phyloP scores from a whole-genome alignment of 306 rosid species.

The Hippophae gyantsensis region DNA sequence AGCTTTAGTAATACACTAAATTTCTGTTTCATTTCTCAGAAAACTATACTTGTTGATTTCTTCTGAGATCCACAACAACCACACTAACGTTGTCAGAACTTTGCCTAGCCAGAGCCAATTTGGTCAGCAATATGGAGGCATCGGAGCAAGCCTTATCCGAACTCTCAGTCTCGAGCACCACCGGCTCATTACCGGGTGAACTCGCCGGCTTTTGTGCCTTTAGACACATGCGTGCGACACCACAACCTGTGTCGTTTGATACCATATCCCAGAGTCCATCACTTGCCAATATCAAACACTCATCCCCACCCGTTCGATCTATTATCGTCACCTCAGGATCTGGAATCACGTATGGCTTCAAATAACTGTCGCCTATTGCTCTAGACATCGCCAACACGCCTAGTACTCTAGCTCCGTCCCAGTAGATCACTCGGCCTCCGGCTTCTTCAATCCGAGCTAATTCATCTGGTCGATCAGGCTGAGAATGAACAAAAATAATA shows the following conservation, averaged over 20 bases:
- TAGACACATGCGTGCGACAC: slow-evolving; percentile 63
- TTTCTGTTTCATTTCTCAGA: background rate
- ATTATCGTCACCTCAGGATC: slow-evolving; percentile 78
- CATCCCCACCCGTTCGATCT: slow-evolving; percentile 57
- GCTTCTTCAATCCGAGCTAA: slow-evolving; percentile 56
- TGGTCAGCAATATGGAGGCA: slow-evolving; percentile 70
- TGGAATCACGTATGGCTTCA: slow-evolving; percentile 76
- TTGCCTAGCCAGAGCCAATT: slow-evolving; percentile 78
- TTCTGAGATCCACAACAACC: slow-evolving; percentile 70
- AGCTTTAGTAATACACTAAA: too few species aligned
- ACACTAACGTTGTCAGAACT: slow-evolving; percentile 84
- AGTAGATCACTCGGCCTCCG: slow-evolving; percentile 81
- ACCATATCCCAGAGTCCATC: slow-evolving; percentile 96
- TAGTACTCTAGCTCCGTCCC: slow-evolving; percentile 84
- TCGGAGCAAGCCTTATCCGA: slow-evolving; percentile 66
- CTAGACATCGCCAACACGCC: slow-evolving; percentile 91
- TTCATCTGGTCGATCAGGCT: slow-evolving; percentile 95
- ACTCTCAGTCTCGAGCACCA: slow-evolving; percentile 18
- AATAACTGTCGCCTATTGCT: slow-evolving; percentile 77
- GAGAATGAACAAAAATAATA: background rate
- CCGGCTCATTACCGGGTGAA: slow-evolving; percentile 19
- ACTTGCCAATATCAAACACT: slow-evolving; percentile 71
- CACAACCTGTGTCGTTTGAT: slow-evolving; percentile 68
- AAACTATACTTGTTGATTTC: slow-evolving; percentile 3
- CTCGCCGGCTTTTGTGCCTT: slow-evolving; percentile 28